Evolutionary conservation across 2,329 filamentous ascomycete genomes (phyloP).

Genomic region (Grosmannia serpens): DNA sequence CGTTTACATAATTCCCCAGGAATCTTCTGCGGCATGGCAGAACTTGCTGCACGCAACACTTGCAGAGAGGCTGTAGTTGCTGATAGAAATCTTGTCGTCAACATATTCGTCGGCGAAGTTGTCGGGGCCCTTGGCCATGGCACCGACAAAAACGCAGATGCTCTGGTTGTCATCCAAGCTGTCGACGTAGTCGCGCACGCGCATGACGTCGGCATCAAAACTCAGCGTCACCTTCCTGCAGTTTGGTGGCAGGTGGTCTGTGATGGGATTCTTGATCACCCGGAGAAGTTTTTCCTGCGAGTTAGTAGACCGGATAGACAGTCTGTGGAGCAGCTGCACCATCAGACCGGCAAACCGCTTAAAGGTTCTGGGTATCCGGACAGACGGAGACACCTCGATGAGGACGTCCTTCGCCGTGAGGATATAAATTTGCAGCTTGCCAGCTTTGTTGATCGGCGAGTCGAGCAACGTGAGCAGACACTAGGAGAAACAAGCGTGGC

Average conservation of each 20-base stretch:
- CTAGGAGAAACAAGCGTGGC: conserved; percentile 34
- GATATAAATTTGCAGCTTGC: conserved; percentile 95
- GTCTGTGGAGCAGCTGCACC: conserved; percentile 91
- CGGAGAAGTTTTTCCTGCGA: conserved; percentile 96
- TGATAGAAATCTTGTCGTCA: conserved; percentile 96
- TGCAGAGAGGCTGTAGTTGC: conserved; percentile 92
- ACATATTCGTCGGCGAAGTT: conserved; percentile 92
- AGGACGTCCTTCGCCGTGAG: conserved; percentile 94
- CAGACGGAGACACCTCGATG: conserved; percentile 96
- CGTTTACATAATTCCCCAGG: conserved; percentile 76
- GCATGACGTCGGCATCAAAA: conserved; percentile 81
- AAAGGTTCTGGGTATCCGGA: conserved; percentile 94
- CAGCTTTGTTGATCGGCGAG: conserved; percentile 97
- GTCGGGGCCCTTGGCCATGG: conserved; percentile 95
- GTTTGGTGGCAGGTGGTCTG: conserved; percentile 89
- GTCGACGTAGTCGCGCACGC: conserved; percentile 80
- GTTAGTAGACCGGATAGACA: conserved; percentile 91
- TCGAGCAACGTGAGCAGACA: conserved; percentile 94
- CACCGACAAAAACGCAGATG: conserved; percentile 94
- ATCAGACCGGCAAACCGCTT: conserved; percentile 98
- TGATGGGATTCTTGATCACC: conserved; percentile 97
- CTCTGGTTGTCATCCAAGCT: conserved; percentile 72
- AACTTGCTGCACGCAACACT: conserved; percentile 99
- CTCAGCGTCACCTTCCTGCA: conserved; percentile 96
- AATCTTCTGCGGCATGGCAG: conserved; percentile 94